Evolutionary conservation across 768 basidiomycete species (phyloP), one percentile per base, ranked within the genome.

Genomic region (Suillus subaureus): DNA sequence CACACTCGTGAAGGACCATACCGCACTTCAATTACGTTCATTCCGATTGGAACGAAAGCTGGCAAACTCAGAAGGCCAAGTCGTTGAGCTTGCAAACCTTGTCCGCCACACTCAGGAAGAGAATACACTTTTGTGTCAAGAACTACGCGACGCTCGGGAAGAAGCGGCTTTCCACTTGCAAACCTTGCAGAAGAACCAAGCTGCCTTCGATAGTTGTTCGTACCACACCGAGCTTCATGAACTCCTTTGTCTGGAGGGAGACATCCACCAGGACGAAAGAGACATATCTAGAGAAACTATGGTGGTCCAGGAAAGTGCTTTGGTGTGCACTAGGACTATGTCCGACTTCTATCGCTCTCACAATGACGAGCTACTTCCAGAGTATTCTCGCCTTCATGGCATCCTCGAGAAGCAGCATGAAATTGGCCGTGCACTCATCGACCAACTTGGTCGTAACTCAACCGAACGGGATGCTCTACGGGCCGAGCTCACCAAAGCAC

Each of bases 1-100:
- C 23, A 67, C 70, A 8, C 79, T 89, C 42, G 79, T 80, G 71
- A 75, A 78, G 39, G 78, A 82, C 35, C 75, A 83, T 64, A 63
- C 75, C 2, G 68, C 73, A 5, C 66, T 82, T 37, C 82, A 82
- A 63, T 68, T 84, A 12, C 82, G 79, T 9, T 75, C 79, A 31
- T 74, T 81, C 33, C 86, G 89, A 35, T 77, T 91, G 15, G 86
- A 90, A 69, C 86, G 91, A 66, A 91, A 89, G 73, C 79, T 91
- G 16, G 85, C 85, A 47, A 90, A 89, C 70, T 80, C 89, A 6
- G 87, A 91, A 63, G 86, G 77, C 21, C 90, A 92, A 71, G 88
- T 90, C 26, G 74, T 79, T 15, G 90, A 91, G 66, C 77, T 93
- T 9, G 86, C 86, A 1, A 78, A 85, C 66, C 82, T 92, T 49